Evolutionary conservation across 345 rosid species (phyloP), one percentile per base, ranked within the genome.

Genomic region (Zanthoxylum bungeanum): DNA sequence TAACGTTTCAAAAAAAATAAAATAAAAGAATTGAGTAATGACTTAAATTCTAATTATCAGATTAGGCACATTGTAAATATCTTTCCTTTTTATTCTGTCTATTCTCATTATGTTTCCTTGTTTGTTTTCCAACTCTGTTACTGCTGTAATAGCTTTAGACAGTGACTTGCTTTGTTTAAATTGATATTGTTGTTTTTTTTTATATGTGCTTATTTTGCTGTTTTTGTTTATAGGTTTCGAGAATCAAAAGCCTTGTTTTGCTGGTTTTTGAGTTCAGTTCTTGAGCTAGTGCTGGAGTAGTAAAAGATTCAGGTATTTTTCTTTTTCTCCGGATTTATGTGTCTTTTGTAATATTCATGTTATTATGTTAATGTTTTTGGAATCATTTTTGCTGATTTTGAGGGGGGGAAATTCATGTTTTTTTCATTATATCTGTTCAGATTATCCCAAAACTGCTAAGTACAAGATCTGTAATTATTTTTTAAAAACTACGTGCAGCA

Each of bases 1-100:
- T n/a, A n/a, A n/a, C n/a, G n/a, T n/a, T n/a, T n/a, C n/a, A n/a
- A n/a, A n/a, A n/a, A n/a, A n/a, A n/a, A n/a, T n/a, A n/a, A n/a
- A n/a, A n/a, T n/a, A n/a, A n/a, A n/a, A n/a, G n/a, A n/a, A n/a
- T 57, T 9, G 64, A 69, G 36, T 68, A 28, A 12, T 17, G 60
- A 37, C 40, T n/a, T 11, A 9, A 68, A 39, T 55, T 55, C 1
- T 25, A 27, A 10, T 39, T 37, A 25, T 56, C 7, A 37, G 24
- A 40, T 30, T 25, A 40, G 51, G 52, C 64, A 11, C 72, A 69
- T 70, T 57, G 2, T 27, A n/a, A 19, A 42, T 21, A 37, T 10
- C 16, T 17, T 68, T 17, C 36, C 10, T 4, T 55, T 55, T n/a
- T n/a, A n/a, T n/a, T n/a, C n/a, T n/a, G n/a, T n/a, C n/a, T 24